Conservation (phyloP, 495 filamentous ascomycete genomes). For the Stereocaulon alpinum region DNA sequence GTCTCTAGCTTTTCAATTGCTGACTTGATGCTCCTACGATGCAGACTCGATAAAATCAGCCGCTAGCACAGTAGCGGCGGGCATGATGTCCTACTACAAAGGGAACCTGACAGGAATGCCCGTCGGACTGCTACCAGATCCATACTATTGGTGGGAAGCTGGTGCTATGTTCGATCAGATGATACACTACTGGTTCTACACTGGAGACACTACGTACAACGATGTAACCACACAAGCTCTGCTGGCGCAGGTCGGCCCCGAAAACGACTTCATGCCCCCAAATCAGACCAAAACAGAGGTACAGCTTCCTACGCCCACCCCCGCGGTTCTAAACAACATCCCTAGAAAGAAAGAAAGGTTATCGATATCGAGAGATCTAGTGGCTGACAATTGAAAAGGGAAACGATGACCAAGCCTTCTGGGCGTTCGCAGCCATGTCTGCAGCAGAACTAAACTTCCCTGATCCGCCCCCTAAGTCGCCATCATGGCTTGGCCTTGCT, state of each 20-base stretch:
- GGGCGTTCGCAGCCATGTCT: slow-evolving; percentile 59
- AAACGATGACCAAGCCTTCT: slow-evolving; percentile 61
- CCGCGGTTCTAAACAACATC: background rate
- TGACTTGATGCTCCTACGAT: background rate
- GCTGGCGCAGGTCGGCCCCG: slow-evolving; percentile 47
- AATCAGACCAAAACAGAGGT: slow-evolving; percentile 50
- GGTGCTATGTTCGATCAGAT: slow-evolving; percentile 60
- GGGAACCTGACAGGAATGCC: slow-evolving; percentile 53
- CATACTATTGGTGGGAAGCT: slow-evolving; percentile 70
- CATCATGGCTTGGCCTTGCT: slow-evolving; percentile 56
- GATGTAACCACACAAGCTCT: slow-evolving; percentile 42
- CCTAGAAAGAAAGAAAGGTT: background rate
- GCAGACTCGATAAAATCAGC: slow-evolving; percentile 57
- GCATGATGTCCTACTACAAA: slow-evolving; percentile 60
- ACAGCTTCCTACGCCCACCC: background rate
- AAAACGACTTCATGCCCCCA: slow-evolving; percentile 49
- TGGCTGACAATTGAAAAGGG: slow-evolving; percentile 28
- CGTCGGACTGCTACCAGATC: slow-evolving; percentile 45
- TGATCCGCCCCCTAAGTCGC: slow-evolving; percentile 43
- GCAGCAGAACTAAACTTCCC: slow-evolving; percentile 55
- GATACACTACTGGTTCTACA: slow-evolving; percentile 60
- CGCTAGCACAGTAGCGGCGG: slow-evolving; percentile 46
- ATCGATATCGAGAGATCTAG: background rate
- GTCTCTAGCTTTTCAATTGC: background rate
- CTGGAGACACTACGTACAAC: slow-evolving; percentile 53